Percentiles rank a stretch among this genome's conserved stretches.
These are phyloP conservation scores for Amylocystis lapponica DNA, from an alignment of 768 basidiomycete genomes.

Conservation along the genomic window DNA sequence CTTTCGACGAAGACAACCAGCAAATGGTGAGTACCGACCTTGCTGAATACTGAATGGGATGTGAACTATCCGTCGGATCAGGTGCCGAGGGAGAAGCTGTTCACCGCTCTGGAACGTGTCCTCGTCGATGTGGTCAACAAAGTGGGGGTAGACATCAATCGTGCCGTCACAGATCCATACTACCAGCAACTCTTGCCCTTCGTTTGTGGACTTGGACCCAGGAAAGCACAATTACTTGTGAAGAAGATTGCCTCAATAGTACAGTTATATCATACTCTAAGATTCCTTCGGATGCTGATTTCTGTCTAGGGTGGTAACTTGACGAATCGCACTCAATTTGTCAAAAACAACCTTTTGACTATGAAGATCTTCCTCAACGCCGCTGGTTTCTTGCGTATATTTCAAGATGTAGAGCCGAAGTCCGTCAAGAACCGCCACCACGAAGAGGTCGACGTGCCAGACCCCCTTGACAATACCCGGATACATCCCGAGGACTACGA, in stretches of 20 bases:
- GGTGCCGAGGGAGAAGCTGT: conserved; percentile 83
- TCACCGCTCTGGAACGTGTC: conserved; percentile 75
- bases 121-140: conserved; percentile 88
- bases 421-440: conserved; percentile 51
- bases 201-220: conserved; percentile 88
- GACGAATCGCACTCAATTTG: conserved; percentile 82
- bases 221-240: conserved; percentile 83
- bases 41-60: not conserved
- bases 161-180: conserved; percentile 82
- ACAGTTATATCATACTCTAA: not conserved
- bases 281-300: conserved; percentile 1
- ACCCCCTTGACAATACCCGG: conserved; percentile 91
- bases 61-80: conserved; percentile 24
- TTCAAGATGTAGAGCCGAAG: conserved; percentile 61
- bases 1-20: conserved; percentile 82
- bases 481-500: conserved; percentile 99
- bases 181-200: conserved; percentile 86
- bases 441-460: conserved; percentile 67
- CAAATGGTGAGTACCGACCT: conserved; percentile 47
- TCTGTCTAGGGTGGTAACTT: conserved; percentile 73
- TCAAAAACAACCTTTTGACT: conserved; percentile 72
- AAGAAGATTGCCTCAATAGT: conserved; percentile 71
- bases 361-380: conserved; percentile 91
- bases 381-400: conserved; percentile 85
- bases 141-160: conserved; percentile 95